Conservation (phyloP, 2,329 filamentous ascomycete species). For the Exophiala sp. region DNA sequence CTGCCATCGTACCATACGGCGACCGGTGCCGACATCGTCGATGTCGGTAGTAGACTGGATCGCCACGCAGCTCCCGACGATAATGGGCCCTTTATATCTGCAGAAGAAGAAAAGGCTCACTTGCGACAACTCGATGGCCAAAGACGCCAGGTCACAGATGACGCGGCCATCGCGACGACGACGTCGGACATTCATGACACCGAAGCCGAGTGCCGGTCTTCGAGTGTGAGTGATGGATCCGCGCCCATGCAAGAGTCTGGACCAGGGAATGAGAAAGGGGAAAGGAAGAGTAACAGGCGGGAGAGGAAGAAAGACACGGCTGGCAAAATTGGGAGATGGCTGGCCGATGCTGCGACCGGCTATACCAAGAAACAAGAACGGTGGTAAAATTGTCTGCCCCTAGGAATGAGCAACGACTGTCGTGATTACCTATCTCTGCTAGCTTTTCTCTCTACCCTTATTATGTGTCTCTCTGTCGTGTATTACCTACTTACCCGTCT, state of each 20-base stretch:
- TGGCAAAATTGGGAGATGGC: constrained; percentile 16
- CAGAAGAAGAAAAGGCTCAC: constrained; percentile 12
- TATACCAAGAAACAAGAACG: constrained; percentile 18
- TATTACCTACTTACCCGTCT: too few relatives aligned
- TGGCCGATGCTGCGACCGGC: constrained; percentile 17
- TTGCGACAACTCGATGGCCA: constrained; percentile 7
- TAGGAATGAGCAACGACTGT: too few relatives aligned
- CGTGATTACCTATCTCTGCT: too few relatives aligned
- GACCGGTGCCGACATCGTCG: background rate
- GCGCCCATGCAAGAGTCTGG: too few relatives aligned
- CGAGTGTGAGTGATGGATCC: too few relatives aligned
- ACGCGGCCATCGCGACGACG: constrained; percentile 5
- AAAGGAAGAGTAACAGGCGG: constrained; percentile 1
- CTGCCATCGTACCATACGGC: constrained; percentile 4
- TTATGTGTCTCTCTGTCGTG: too few relatives aligned
- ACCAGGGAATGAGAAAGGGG: too few relatives aligned
- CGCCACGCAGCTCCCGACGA: too few relatives aligned
- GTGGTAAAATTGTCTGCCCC: constrained; percentile 4
- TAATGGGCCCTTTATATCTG: background rate
- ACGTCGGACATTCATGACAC: background rate
- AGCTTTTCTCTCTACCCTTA: too few relatives aligned
- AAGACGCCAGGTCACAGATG: background rate
- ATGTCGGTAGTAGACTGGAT: too few relatives aligned
- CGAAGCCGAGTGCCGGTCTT: constrained; percentile 1
- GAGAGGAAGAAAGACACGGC: constrained; percentile 10